These are phyloP conservation scores for Eimeria sp. DNA, from an alignment of 169 alveolate genomes.

Conservation along the genomic window DNA sequence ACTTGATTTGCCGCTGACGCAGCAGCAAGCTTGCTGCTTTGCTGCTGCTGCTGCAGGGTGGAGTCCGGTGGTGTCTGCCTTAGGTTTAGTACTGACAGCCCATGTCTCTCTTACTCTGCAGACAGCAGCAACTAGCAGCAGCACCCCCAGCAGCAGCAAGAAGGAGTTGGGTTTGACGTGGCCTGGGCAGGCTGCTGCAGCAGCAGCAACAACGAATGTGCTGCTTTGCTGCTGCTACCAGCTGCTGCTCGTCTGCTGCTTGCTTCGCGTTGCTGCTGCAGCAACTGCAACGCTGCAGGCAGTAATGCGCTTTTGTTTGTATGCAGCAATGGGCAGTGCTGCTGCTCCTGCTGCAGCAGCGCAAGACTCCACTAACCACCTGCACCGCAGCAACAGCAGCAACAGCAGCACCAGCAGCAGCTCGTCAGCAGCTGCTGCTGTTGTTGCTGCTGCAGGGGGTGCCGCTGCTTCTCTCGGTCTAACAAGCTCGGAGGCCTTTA, in stretches of 20 bases:
- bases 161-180: too few species aligned
- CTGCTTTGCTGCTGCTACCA: slow-evolving; percentile 43
- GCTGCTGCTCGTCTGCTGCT: slow-evolving; percentile 31
- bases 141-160: too few species aligned
- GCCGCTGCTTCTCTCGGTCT: slow-evolving; percentile 41
- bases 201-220: too few species aligned
- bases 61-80: slow-evolving; percentile 33
- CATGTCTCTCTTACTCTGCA: slow-evolving; percentile 44
- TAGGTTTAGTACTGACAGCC: slow-evolving; percentile 15
- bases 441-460: slow-evolving; percentile 58
- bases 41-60: slow-evolving; percentile 34
- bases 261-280: slow-evolving; percentile 40
- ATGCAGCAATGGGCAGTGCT: slow-evolving; percentile 56
- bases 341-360: slow-evolving; percentile 49
- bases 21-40: too few species aligned
- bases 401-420: not conserved
- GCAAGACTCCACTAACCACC: not conserved
- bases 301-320: slow-evolving; percentile 3
- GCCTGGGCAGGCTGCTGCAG: too few species aligned
- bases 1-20: too few species aligned
- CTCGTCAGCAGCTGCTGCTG: slow-evolving; percentile 28
- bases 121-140: not conserved
- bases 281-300: slow-evolving; percentile 21
- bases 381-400: slow-evolving; percentile 17
- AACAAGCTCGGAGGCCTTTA: slow-evolving; percentile 7